Conservation (phyloP, 306 rosid species). For the Malus sieversii region DNA sequence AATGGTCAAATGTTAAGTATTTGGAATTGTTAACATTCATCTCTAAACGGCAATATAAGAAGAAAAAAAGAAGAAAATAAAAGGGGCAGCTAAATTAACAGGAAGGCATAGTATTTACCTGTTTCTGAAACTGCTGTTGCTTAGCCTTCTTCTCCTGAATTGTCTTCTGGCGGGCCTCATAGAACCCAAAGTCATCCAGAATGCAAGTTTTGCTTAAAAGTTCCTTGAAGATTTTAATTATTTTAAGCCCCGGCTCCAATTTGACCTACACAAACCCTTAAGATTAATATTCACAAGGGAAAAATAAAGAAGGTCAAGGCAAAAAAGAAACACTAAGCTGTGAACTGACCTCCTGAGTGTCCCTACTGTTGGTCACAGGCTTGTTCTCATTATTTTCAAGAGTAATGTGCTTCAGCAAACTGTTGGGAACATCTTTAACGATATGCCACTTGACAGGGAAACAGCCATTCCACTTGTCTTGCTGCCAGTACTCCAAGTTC, state of each 20-base stretch:
- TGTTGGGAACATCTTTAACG: conserved; percentile 93
- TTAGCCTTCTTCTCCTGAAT: conserved; percentile 88
- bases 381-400: conserved; percentile 94
- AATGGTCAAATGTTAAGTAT: not conserved
- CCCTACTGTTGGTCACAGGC: conserved; percentile 94
- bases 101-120: conserved; percentile 24
- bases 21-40: not conserved
- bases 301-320: not conserved
- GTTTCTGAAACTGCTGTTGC: conserved; percentile 69
- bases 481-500: conserved; percentile 95
- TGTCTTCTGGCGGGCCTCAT: conserved; percentile 80
- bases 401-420: conserved; percentile 81
- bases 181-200: conserved; percentile 82
- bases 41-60: not conserved
- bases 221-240: conserved; percentile 76
- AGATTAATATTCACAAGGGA: not conserved
- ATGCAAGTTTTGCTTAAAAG: conserved; percentile 76
- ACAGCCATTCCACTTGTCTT: conserved; percentile 98
- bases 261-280: conserved; percentile 38
- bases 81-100: not conserved
- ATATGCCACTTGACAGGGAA: conserved; percentile 94
- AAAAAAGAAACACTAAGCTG: not conserved
- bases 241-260: conserved; percentile 70
- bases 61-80: not conserved
- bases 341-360: conserved; percentile 79